Conservation (phyloP, 2,329 filamentous ascomycete species). For the Sporothrix globosa region DNA sequence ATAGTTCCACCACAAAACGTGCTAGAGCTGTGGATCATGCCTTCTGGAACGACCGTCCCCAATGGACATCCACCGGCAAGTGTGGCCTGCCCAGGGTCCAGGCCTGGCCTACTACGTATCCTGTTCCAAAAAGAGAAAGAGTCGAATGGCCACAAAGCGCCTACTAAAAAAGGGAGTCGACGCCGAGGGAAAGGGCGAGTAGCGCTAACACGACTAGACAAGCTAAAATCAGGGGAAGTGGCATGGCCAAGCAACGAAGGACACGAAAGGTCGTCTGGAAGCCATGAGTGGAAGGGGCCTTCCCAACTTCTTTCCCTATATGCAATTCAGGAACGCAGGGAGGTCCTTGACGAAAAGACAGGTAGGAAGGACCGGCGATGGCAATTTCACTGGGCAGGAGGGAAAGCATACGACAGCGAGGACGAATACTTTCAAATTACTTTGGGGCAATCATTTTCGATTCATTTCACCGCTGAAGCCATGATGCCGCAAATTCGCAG, state of each 20-base stretch:
- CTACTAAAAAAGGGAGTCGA: conserved; percentile 6
- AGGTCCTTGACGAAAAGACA: background rate
- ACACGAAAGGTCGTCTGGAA: background rate
- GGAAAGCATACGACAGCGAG: background rate
- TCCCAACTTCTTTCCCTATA: background rate
- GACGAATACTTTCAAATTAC: too few relatives aligned
- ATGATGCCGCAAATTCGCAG: background rate
- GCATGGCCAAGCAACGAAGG: background rate
- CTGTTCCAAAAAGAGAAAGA: conserved; percentile 32
- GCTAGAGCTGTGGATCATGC: conserved; percentile 21
- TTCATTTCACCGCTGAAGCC: conserved; percentile 5
- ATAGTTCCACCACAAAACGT: conserved; percentile 12
- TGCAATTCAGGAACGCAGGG: conserved; percentile 7
- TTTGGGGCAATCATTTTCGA: background rate
- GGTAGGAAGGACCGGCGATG: background rate
- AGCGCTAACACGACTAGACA: conserved; percentile 1
- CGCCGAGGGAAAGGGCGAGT: background rate
- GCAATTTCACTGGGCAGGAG: background rate
- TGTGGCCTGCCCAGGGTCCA: conserved; percentile 8
- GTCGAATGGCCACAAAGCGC: conserved; percentile 6
- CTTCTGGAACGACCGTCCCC: conserved; percentile 29
- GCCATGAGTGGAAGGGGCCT: background rate
- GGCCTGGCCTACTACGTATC: background rate
- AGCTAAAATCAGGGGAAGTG: conserved; percentile 19
- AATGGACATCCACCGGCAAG: conserved; percentile 13